Evolutionary conservation across 129 eudicot species (phyloP), one percentile per base, ranked within the genome.

Genomic region (Artemisia annua): DNA sequence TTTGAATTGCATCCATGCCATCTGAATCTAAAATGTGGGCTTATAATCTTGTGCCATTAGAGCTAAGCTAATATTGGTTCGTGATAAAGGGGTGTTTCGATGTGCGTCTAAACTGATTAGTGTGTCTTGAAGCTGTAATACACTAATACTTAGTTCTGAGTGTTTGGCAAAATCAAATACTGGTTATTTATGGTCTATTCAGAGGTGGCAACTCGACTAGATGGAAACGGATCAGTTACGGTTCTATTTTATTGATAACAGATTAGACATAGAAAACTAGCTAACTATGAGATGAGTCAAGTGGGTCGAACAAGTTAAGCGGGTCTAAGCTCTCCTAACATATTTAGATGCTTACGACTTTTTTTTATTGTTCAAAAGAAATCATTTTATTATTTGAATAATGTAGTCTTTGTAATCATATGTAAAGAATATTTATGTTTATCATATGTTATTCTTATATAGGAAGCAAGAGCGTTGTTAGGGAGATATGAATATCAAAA

Each of bases 401-500:
- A 7, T 39, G 44, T 32, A 16, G 3, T 13, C 44, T 32, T 63
- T 35, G 69, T 63, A n/a, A 39, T 63, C 46, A 39, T 8, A 39
- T 39, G 2, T 7, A 39, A 59, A 59, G 43, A 59, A 59, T 32
- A 59, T 60, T 7, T 26, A 11, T 60, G 66, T 26, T 24, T 26
- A 54, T 16, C 18, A 30, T 11, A 66, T 72, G 20, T 22, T 74
- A 14, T 46, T 63, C 69, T 58, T 50, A 71, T 66, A 35, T 62
- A 90, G 96, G 97, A 87, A 86, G 97, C 97, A 60, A 84, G 98
- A 80, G 98, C 98, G 12, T 81, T 94, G 84, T 69, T 94, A 78
- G 98, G 98, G 66, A 86, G 97, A 78, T 90, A 87, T 58, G 98
- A 94, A 70, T 94, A 86, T 80, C 98, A 94, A 71, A 94, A 88